Base-by-base conservation (phyloP, 78 protist species). In the Andalucia godoyi region DNA sequence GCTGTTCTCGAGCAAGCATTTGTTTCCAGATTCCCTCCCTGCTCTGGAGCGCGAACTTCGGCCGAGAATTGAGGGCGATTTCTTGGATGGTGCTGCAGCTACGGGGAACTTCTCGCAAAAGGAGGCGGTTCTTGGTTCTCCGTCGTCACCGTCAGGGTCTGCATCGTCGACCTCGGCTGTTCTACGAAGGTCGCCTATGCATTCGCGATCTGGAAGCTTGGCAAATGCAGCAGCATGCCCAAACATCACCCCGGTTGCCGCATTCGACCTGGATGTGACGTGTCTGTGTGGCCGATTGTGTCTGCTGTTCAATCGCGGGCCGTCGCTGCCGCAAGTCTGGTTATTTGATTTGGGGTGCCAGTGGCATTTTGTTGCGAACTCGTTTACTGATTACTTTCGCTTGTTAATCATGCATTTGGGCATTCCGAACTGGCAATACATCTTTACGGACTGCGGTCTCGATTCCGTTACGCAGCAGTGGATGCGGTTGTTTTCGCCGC, bases 381-480 rank as follows among this genome's bases (percentile, higher is more conserved):
- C 37, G 9, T 69, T 57, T 6, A 37, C 39, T 30, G 68, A 69
- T 32, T 69, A 54, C 46, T 34, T 69, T n/a, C 53, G 74, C 36
- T 52, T 69, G 13, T 2, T 69, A 23, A 3, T 69, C 32, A 69
- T 69, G 74, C 62, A 69, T 37, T 5, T 69, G 21, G 74, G 74
- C 32, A 41, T 69, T 34, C 65, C 74, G 8, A 1, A 27, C 39
- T 69, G 74, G 74, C 57, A 25, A 30, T 30, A 58, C 41, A 23
- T 50, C 12, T 69, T 32, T 40, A 54, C 65, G 18, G 64, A 54
- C 10, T 1, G n/a, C 30, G 64, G 64, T 4, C 51, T 54, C 21
- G 42, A 7, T 0, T 23, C 37, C 0, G 55, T 27, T 13, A 45
- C 74, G 2, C 23, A 69, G 38, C 37, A 54, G 27, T 54, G 64